A percentile compares a stretch with the other conserved stretches of the same genome.
phyloP scores from a whole-genome alignment of 306 rosid species.

The Gillenia trifoliata region DNA sequence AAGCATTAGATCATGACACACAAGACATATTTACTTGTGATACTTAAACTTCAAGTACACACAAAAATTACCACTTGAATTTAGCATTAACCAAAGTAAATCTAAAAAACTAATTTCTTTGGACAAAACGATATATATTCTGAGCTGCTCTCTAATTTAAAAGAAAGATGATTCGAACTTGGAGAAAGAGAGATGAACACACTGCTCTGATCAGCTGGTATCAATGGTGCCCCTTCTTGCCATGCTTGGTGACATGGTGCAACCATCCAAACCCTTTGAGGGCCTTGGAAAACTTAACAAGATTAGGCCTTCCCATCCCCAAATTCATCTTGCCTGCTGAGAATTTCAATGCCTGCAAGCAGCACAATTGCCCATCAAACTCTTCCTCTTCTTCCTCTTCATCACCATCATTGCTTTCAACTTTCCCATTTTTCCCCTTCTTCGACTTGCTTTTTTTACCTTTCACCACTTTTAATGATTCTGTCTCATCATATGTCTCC shows the following conservation, averaged over 20 bases:
- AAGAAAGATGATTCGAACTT: not conserved
- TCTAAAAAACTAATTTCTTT: not conserved
- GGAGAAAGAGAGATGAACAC: not conserved
- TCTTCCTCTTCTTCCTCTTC: conserved; percentile 45
- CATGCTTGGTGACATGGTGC: conserved; percentile 56
- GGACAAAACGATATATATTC: too few relatives aligned
- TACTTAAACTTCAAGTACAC: conserved; percentile 24
- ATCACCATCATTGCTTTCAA: conserved; percentile 20
- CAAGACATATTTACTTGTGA: conserved; percentile 46
- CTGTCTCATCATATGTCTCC: conserved; percentile 73
- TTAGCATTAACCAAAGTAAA: conserved; percentile 10
- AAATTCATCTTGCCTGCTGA: conserved; percentile 84
- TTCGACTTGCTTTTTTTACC: conserved; percentile 36
- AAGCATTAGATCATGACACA: not conserved
- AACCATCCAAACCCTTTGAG: conserved; percentile 81
- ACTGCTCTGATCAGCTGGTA: not conserved
- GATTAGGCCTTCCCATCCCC: conserved; percentile 80
- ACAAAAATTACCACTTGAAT: conserved; percentile 26
- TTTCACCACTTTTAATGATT: conserved; percentile 26
- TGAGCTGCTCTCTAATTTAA: not conserved
- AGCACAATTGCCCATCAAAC: conserved; percentile 49
- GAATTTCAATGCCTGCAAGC: conserved; percentile 85
- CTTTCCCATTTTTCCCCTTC: conserved; percentile 47
- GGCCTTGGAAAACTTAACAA: conserved; percentile 76
- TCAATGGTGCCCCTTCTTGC: conserved; percentile 56